Evolutionary conservation across 2,329 filamentous ascomycete species (phyloP), one percentile per base, ranked within the genome.

Genomic region (Exophiala spinifera): DNA sequence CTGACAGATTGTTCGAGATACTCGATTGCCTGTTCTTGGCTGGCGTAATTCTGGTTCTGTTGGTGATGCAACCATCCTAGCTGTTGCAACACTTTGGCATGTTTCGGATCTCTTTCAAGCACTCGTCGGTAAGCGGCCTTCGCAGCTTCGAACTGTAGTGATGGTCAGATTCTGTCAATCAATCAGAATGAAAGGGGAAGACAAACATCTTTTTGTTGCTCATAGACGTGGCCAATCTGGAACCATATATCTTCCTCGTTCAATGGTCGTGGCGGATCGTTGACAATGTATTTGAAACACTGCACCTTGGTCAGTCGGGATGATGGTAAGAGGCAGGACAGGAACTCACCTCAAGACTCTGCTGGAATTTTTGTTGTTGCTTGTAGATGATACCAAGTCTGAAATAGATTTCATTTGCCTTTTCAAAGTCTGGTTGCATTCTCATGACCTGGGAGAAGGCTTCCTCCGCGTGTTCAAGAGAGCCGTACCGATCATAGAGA

Each of bases 241-340:
- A 99, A 99, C 92, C 92, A 97, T 57, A 99, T 99, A 65, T 99
- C 94, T 71, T 97, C 92, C 70, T 97, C 91, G 0, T 91, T 96
- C 64, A 99, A 73, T 2, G 94, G 94, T 3, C 89, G 86, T 2
- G 94, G 94, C 23, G 94, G 92, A 49, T 95, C 91, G 63, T 83
- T 87, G 60, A 97, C 91, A 63, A 99, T 99, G 70, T 96, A 97
- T 73, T 94, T 94, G 77, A 99, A 99, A 77, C 94, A 97, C 89
- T 96, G 55, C 14, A 55, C 8, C 56, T 45, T 37, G 5, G 36
- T 51, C 10, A 37, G 59, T 61, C 28, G 56, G 49, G 53, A 57
- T 45, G 44, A 53, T 10, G 23, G 15, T 25, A 25, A 11, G 4
- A 23, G 10, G 28, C 7, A 28, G 31, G 40, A 17, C 34, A 36